These are phyloP conservation scores for Grosmannia huntii DNA, from an alignment of 2,329 filamentous ascomycete genomes.

Conservation along the genomic window DNA sequence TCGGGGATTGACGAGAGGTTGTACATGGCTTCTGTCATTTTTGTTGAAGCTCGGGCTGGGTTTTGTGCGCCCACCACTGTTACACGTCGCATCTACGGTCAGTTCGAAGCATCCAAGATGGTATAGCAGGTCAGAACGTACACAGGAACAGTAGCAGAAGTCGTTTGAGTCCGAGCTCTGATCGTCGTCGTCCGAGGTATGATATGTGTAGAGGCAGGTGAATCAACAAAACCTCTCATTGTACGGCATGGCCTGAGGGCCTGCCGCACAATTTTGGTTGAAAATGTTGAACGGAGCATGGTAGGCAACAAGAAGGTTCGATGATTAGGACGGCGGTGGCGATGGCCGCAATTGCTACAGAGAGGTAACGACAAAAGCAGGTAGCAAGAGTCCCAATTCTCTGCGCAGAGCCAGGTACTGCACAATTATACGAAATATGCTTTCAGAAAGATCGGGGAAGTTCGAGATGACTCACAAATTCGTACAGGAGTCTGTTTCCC, in stretches of 20 bases:
- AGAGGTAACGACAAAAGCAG: not conserved
- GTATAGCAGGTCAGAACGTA: not conserved
- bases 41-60: slow-evolving; percentile 51
- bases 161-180: not conserved
- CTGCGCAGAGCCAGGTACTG: not conserved
- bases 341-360: not conserved
- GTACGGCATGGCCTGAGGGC: not conserved
- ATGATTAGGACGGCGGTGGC: not conserved
- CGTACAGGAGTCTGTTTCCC: not conserved
- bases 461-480: slow-evolving; percentile 19
- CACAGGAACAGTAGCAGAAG: not conserved
- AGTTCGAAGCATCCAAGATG: not conserved
- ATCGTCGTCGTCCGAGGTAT: not conserved
- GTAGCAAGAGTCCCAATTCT: not conserved
- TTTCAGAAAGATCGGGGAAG: slow-evolving; percentile 17
- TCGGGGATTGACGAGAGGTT: slow-evolving; percentile 51
- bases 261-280: not conserved
- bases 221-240: not conserved
- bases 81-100: not conserved
- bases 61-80: slow-evolving; percentile 41
- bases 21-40: slow-evolving; percentile 46
- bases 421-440: not conserved
- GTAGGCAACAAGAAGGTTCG: not conserved
- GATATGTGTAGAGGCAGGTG: not conserved
- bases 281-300: slow-evolving; percentile 1